Percentiles rank a stretch among this genome's conserved stretches.
Evolutionary conservation across 2,329 filamentous ascomycete species (phyloP).

Genomic region (Fusarium torulosum): DNA sequence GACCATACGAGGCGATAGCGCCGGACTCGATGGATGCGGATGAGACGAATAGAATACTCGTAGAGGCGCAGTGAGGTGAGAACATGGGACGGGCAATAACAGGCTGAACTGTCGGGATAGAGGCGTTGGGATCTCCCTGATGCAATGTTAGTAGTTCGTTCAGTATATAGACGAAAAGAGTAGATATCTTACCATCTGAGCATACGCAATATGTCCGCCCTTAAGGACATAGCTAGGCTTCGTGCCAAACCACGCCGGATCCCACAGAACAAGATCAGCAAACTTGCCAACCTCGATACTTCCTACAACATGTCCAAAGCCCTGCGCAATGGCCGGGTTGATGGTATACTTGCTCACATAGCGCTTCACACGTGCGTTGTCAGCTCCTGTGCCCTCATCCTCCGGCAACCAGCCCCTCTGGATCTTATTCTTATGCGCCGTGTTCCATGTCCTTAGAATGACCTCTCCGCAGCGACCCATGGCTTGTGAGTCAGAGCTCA

Average conservation of each 20-base stretch:
- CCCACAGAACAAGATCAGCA: conserved; percentile 91
- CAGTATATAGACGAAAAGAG: background rate
- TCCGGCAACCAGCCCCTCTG: conserved; percentile 83
- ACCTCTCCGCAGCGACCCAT: conserved; percentile 98
- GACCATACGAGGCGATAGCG: conserved; percentile 75
- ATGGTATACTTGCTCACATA: conserved; percentile 97
- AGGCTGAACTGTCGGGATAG: conserved; percentile 89
- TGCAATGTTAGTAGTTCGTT: conserved; percentile 7
- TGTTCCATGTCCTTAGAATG: conserved; percentile 93
- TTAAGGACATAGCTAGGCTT: conserved; percentile 88
- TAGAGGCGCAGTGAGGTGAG: conserved; percentile 76
- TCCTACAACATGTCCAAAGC: conserved; percentile 88
- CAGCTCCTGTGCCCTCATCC: conserved; percentile 82
- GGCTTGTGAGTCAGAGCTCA: conserved; percentile 94
- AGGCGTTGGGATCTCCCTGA: conserved; percentile 83
- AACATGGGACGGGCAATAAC: conserved; percentile 89
- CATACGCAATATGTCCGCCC: conserved; percentile 85
- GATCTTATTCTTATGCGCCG: conserved; percentile 94
- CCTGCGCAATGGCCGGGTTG: conserved; percentile 92
- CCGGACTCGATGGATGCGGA: conserved; percentile 76
- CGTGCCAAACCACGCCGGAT: conserved; percentile 84
- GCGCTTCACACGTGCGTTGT: conserved; percentile 92
- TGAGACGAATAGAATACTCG: conserved; percentile 87
- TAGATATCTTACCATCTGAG: conserved; percentile 77
- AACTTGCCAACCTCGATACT: conserved; percentile 90